phyloP scores from a whole-genome alignment of 345 rosid genomes.

The Eucalyptus urophylla region DNA sequence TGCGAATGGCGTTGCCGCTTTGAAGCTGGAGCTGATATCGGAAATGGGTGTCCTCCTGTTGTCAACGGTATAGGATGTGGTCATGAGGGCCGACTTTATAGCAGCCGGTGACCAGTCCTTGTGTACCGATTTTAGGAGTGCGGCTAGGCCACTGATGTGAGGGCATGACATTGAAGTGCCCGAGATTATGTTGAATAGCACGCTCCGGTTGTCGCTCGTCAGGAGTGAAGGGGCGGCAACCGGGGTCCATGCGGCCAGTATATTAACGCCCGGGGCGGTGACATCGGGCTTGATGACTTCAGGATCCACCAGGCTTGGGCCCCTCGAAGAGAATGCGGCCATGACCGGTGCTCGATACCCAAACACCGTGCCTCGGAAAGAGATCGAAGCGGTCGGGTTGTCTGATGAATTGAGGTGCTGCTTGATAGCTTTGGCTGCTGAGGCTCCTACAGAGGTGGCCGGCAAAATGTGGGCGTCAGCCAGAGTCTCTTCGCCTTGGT shows the following conservation, averaged over 20 bases:
- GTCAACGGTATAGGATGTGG: slow-evolving; percentile 54
- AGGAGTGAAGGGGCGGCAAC: slow-evolving; percentile 29
- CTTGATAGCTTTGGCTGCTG: slow-evolving; percentile 26
- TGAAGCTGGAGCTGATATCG: not conserved
- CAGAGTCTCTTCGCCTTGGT: slow-evolving; percentile 47
- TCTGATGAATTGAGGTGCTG: slow-evolving; percentile 23
- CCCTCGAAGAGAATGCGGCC: slow-evolving; percentile 78
- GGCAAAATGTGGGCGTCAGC: slow-evolving; percentile 69
- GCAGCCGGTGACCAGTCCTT: slow-evolving; percentile 76
- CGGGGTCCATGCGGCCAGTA: slow-evolving; percentile 80
- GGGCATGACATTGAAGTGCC: slow-evolving; percentile 96
- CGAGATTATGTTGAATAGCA: slow-evolving; percentile 50
- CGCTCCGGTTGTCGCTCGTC: slow-evolving; percentile 40
- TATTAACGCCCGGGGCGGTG: slow-evolving; percentile 71
- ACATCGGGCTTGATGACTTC: slow-evolving; percentile 70
- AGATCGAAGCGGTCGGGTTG: slow-evolving; percentile 36
- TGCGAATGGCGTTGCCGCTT: slow-evolving; percentile 26
- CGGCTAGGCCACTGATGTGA: slow-evolving; percentile 70
- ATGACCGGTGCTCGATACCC: slow-evolving; percentile 51
- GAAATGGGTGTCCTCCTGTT: slow-evolving; percentile 19
- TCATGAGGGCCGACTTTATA: slow-evolving; percentile 82
- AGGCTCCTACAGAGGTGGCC: slow-evolving; percentile 31
- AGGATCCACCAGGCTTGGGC: slow-evolving; percentile 42
- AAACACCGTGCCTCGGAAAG: slow-evolving; percentile 41
- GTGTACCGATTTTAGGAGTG: slow-evolving; percentile 52